These are phyloP conservation scores for Moesziomyces aphidis DNA, from an alignment of 1,284 basidiomycete species.

Conservation along the genomic window DNA sequence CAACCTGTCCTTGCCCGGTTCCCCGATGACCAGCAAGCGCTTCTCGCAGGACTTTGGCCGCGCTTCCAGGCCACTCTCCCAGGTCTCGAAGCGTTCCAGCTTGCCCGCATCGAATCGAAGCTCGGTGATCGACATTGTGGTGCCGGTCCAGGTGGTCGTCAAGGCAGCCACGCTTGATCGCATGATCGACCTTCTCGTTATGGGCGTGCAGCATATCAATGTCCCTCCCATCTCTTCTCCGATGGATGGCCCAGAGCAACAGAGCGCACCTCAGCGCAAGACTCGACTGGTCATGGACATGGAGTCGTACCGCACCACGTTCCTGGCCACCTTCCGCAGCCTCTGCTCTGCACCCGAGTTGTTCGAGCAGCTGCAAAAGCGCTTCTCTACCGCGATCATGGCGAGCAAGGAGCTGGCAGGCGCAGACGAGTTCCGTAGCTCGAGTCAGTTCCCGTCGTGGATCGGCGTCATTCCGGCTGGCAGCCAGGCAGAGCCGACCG, in stretches of 20 bases:
- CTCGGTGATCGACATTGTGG: conserved; percentile 53
- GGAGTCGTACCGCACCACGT: conserved; percentile 51
- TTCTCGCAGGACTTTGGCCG: conserved; percentile 61
- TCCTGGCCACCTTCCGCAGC: conserved; percentile 60
- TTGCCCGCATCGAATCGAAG: conserved; percentile 61
- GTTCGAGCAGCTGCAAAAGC: conserved; percentile 61
- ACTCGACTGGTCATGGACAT: conserved; percentile 57
- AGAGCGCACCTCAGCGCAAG: conserved; percentile 23
- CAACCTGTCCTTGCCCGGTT: conserved; percentile 41
- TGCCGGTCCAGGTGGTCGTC: conserved; percentile 51
- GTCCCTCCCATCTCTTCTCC: conserved; percentile 14
- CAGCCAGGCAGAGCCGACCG: conserved; percentile 50
- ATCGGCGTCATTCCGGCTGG: conserved; percentile 34
- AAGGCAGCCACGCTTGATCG: conserved; percentile 59
- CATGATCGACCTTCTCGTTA: conserved; percentile 64
- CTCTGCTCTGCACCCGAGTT: conserved; percentile 55
- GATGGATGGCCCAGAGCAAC: conserved; percentile 23
- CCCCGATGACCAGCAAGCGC: conserved; percentile 56
- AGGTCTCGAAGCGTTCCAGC: conserved; percentile 60
- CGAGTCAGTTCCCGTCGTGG: conserved; percentile 64
- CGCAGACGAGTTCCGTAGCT: conserved; percentile 45
- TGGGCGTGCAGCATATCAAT: conserved; percentile 61
- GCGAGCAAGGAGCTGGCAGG: conserved; percentile 61
- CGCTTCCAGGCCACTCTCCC: conserved; percentile 53
- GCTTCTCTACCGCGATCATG: conserved; percentile 58